Evolutionary conservation across 2,329 filamentous ascomycete genomes (phyloP), one percentile per base, ranked within the genome.

Genomic region (Stachybotrys chartarum): DNA sequence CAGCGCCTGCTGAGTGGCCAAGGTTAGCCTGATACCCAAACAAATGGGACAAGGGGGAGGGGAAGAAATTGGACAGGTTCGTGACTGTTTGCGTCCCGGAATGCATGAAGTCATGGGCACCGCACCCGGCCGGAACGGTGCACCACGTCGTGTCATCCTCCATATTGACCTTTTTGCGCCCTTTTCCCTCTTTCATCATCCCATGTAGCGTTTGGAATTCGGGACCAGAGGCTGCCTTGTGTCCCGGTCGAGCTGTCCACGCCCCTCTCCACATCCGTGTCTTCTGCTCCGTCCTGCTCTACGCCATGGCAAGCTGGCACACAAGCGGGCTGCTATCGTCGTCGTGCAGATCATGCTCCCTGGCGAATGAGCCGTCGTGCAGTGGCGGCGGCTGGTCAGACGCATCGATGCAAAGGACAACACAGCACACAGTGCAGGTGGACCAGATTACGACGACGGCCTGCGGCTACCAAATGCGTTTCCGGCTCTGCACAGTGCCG

Each of bases 71-170:
- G 57, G 60, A 60, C 57, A 62, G 60, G 63, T 63, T 63, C 59
- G 55, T 56, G 64, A 59, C 56, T 65, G 60, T 66, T 63, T 63
- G 57, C 57, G 53, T 60, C 61, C 60, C 60, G 65, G 64, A 68
- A 68, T 70, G 68, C 66, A 71, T 69, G 59, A 71, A 68, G 66
- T 68, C 66, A 67, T 67, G 59, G 24, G 24, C 24, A 24, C 24
- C 24, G 24, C 24, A 24, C 24, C 24, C 24, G 24, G 24, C 24
- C 24, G 24, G 24, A 24, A 24, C n/a, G n/a, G n/a, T n/a, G 4
- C 24, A 24, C 24, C 24, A 42, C 8, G 14, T 42, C 14, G 8
- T 42, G 8, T 42, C 14, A 10, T 42, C 5, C 14, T 42, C 14
- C 14, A 10, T 42, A 3, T 42, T 42, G 8, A 10, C 14, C 5